Base-by-base conservation (phyloP, 805 yeast genomes). In the Saccharomyces eubayanus region DNA sequence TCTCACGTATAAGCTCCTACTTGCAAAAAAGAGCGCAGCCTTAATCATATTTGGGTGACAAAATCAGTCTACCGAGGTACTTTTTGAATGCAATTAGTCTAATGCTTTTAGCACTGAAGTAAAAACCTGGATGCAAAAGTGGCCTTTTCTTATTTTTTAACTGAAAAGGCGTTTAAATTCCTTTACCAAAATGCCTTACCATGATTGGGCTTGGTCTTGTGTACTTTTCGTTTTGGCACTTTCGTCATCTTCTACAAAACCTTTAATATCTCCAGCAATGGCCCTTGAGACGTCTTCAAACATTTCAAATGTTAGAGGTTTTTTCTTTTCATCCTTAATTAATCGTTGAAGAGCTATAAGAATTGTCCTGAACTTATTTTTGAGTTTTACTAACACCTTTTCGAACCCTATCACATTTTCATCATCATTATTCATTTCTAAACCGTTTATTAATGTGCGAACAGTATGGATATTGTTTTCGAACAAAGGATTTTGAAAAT, bases 361-460 rank as follows among this genome's bases (percentile, higher is more conserved):
- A 10, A 85, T 63, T 2, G 81, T 74, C 54, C 88, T 72, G 31
- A 83, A 72, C 65, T 85, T 84, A 59, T 85, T 85, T 57, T 84
- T 74, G 1, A 86, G 79, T 63, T 80, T 79, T 21, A 72, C 69
- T 3, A 83, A 51, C n/a, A 71, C 59, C 53, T 73, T 76, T 52
- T 84, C 90, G 54, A 77, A 78, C 16, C 69, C 72, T 3, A 77
- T 79, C 3, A 85, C 91, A 27, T 77, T 80, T 0, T 68, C 73
- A 49, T 81, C 84, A 8, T 77, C 78, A 60, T 85, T 84, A 52
- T 65, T 73, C 60, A 58, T 62, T 51, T 69, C 76, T 65, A 70
- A 55, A 2, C 59, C 68, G 0, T 53, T 52, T 0, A 76, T 60
- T 16, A 73, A 65, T 0, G 49, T 28, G 6, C 66, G 51, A n/a